Percentiles rank a stretch among this genome's conserved stretches.
phyloP scores from a whole-genome alignment of 805 yeast genomes.

The Kregervanrija fluxuum region DNA sequence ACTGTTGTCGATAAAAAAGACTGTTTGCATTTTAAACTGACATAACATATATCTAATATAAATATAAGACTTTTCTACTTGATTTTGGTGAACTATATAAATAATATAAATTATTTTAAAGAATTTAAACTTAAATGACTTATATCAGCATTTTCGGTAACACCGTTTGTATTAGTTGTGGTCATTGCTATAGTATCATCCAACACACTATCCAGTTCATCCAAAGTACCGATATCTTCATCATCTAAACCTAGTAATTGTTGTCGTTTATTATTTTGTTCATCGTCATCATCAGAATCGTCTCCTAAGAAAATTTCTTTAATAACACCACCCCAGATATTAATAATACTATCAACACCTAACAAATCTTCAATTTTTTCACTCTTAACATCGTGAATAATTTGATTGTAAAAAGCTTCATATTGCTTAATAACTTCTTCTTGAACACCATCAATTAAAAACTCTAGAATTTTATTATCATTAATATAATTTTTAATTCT shows the following conservation, averaged over 20 bases:
- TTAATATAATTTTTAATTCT: conserved; percentile 48
- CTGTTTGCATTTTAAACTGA: too few relatives aligned
- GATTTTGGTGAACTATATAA: too few relatives aligned
- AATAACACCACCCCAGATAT: conserved; percentile 28
- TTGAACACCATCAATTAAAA: conserved; percentile 58
- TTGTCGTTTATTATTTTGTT: conserved; percentile 1
- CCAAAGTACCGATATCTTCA: conserved; percentile 1
- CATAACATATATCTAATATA: too few relatives aligned
- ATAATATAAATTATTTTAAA: too few relatives aligned
- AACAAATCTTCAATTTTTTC: conserved; percentile 40
- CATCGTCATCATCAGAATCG: conserved; percentile 5
- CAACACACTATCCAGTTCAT: too few relatives aligned
- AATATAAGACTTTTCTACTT: too few relatives aligned
- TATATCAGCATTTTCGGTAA: too few relatives aligned
- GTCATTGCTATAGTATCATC: too few relatives aligned
- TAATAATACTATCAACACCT: conserved; percentile 55
- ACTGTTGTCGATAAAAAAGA: too few relatives aligned
- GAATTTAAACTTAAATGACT: too few relatives aligned
- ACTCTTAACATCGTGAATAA: conserved; percentile 18
- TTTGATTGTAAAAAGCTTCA: conserved; percentile 38
- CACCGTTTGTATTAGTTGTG: too few relatives aligned
- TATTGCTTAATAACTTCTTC: conserved; percentile 54
- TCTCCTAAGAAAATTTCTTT: conserved; percentile 23
- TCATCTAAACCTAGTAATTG: background rate
- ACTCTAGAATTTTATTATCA: conserved; percentile 45